Conservation (phyloP, 805 yeast genomes). For the Ogataea trehaloabstinens region DNA sequence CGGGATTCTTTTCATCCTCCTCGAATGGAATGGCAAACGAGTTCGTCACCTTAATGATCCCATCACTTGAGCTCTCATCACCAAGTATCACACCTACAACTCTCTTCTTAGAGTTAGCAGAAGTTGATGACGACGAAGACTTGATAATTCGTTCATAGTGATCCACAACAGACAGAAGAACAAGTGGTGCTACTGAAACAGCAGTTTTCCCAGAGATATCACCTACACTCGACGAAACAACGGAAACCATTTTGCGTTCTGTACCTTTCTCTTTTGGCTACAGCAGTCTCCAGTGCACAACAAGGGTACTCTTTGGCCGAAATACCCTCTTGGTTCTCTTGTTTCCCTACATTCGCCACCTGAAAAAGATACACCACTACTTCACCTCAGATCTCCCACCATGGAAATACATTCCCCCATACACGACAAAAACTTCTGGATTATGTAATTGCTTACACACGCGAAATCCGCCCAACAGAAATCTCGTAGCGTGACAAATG, state of each 20-base stretch:
- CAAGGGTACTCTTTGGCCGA: no score
- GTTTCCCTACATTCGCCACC: no score
- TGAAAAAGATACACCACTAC: no score
- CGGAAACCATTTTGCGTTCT: constrained; percentile 12
- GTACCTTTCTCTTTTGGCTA: not conserved
- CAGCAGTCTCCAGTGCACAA: no score
- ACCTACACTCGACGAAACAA: constrained; percentile 30
- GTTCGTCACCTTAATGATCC: constrained; percentile 70
- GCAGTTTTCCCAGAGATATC: constrained; percentile 27
- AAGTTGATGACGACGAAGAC: constrained; percentile 33
- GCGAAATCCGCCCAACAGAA: no score
- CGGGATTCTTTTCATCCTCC: constrained; percentile 88
- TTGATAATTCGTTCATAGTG: constrained; percentile 84
- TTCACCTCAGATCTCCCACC: no score
- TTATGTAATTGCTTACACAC: no score
- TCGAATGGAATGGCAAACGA: constrained; percentile 97
- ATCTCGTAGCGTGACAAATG: no score
- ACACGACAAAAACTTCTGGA: no score
- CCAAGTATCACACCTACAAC: constrained; percentile 95
- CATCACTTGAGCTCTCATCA: constrained; percentile 50
- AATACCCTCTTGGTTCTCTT: no score
- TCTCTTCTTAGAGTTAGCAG: constrained; percentile 51
- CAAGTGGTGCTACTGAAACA: constrained; percentile 94
- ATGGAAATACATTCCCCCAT: no score
- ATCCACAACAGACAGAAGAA: constrained; percentile 89